Base-by-base conservation (phyloP, 345 rosid genomes). In the Gynandropsis gynandra region DNA sequence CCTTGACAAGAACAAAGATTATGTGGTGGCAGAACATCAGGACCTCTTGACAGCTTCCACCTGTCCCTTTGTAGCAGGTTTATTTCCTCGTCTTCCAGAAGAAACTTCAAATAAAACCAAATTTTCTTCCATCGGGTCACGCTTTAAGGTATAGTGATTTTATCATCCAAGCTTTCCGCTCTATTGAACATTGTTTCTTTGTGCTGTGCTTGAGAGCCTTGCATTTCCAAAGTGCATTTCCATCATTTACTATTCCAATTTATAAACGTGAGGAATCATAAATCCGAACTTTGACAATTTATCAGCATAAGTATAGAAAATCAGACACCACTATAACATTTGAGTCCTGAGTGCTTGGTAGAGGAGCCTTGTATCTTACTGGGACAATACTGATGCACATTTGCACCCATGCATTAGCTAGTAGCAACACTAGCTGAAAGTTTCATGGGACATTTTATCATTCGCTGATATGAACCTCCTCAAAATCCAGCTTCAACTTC, bases 1-100 rank as follows among this genome's bases (percentile, higher is more conserved):
- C 76, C 93, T 92, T 44, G 98, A 92, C 75, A 87, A 92, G 76
- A 92, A 92, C 79, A 92, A 92, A 76, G 98, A 92, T 74, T 92
- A 92, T 59, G 97, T 92, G n/a, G 94, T 92, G 65, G 98, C 98
- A 52, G 98, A 92, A 72, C 98, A 92, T 80, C 98, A 87, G 64
- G 95, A 67, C 80, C 85, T 92, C 39, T 76, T 92, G 75, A 71
- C 72, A 4, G 94, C 86, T 63, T 85, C 98, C 34, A 75, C 61
- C 44, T 82, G 87, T 73, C 50, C 80, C 50, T 92, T 92, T 51
- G 97, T 78, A 59, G 78, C 89, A 12, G 65, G 78, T 56, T 74
- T 92, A 31, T 82, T 87, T 77, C 98, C 97, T 57, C 97, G 83
- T 52, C 73, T 81, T 57, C 76, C 88, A 36, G 93, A 79, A 73